Evolutionary conservation across 768 basidiomycete genomes (phyloP), one percentile per base, ranked within the genome.

Genomic region (Kwoniella sp.): DNA sequence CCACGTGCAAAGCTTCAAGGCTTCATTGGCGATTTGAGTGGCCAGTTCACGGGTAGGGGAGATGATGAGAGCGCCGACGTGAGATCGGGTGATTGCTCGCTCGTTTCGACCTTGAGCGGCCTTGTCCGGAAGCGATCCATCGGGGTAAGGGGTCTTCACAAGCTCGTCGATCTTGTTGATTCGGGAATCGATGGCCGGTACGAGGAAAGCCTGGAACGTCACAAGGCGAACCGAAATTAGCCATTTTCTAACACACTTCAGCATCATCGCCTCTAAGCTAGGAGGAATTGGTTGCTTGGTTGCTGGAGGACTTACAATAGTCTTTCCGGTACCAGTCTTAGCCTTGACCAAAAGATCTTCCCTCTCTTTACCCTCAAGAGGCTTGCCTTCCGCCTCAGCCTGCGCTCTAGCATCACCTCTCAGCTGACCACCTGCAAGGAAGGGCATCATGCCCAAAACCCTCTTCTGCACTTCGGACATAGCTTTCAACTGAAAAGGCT

Each of bases 41-140:
- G 93, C 93, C 50, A 92, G 82, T 76, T 97, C 93, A 57, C 93
- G 86, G 2, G 93, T 96, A 1, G 93, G 92, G 25, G 88, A 91
- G 78, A 97, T 87, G 71, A 97, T 84, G 23, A 97, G 84, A 0
- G 88, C 83, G 1, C 93, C 92, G 37, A 86, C 87, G 45, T 85
- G 82, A 5, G 82, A 73, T 9, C 82, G 81, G 0, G 86, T 83
- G 75, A 70, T 31, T 7, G 59, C 45, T 30, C 72, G 59, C 26
- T 57, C 56, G 23, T 61, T 48, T 51, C 61, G 56, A 8, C 77
- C 72, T 23, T 58, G 55, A n/a, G 63, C 60, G 31, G 69, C 47
- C n/a, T 26, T 72, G 73, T 37, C 60, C 61, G 56, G 69, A 20
- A 63, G 66, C 28, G 83, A 72, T 25, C 84, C 86, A 30, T 85